These are phyloP conservation scores for Bruguiera sexangula DNA, from an alignment of 345 rosid species.

Conservation along the genomic window DNA sequence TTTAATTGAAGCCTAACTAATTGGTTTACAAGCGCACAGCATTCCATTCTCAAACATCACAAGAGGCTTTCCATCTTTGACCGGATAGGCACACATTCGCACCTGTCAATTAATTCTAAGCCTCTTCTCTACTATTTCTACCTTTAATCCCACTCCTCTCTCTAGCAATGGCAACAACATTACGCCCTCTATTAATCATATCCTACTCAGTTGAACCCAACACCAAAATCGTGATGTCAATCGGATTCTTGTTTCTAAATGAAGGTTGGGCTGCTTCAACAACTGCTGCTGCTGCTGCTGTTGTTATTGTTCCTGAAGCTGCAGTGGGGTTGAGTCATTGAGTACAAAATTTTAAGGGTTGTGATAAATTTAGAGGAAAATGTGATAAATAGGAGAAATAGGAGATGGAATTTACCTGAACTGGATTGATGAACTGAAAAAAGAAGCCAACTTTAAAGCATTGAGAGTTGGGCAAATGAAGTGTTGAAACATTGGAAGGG, in stretches of 20 bases:
- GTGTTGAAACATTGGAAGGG: conserved; percentile 39
- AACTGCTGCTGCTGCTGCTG: conserved; percentile 17
- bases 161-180: conserved; percentile 70
- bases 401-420: conserved; percentile 53
- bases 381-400: conserved; percentile 12
- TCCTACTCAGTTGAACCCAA: conserved; percentile 90
- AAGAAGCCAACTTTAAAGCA: conserved; percentile 29
- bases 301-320: conserved; percentile 33
- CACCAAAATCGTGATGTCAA: conserved; percentile 61
- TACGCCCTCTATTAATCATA: conserved; percentile 69
- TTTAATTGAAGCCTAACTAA: conserved; percentile 70
- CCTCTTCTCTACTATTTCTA: conserved; percentile 54
- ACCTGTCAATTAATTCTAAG: conserved; percentile 3
- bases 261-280: conserved; percentile 35
- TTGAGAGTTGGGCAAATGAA: conserved; percentile 29
- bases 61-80: conserved; percentile 89
- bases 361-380: conserved; percentile 17
- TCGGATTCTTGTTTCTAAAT: conserved; percentile 54
- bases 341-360: conserved; percentile 24
- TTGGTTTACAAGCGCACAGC: conserved; percentile 88
- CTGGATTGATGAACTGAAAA: conserved; percentile 38
- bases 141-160: conserved; percentile 80
- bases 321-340: conserved; percentile 33
- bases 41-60: conserved; percentile 94
- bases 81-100: conserved; percentile 19